Base-by-base conservation (phyloP, 352 stramenopile genomes). In the Pythium vanterpoolii region DNA sequence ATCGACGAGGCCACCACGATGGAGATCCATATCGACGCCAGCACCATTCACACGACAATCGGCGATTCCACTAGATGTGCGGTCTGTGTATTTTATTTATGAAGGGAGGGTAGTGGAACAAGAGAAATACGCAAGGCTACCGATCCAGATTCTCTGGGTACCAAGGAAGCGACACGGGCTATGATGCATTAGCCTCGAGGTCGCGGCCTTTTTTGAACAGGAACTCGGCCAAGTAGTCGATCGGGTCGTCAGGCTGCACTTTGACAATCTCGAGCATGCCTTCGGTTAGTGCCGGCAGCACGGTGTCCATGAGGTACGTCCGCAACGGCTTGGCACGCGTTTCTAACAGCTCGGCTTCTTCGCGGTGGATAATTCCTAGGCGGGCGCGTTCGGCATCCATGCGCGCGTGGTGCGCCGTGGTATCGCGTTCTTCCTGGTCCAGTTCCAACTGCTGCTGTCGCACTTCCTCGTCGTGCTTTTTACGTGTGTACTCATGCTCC, bases 231-330 rank as follows among this genome's bases (percentile, higher is more conserved):
- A 96, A 70, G 50, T 90, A 95, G 68, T 95, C 86, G 55, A 96
- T 90, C 34, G 88, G 86, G 55, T 96, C 85, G 19, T 86, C 74
- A 1, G 86, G 85, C 68, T 94, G 81, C 36, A 92, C 80, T 28
- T 91, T 89, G 59, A 90, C 83, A n/a, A 93, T 77, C 66, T 96
- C 83, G 19, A 95, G 73, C 76, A 96, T 91, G 9, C 82, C 83
- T 69, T 93, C 76, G 0, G 86, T 94, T 21, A 96, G 73, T 11
- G 82, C 81, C 24, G 87, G 86, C 23, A 96, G 73, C 36, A 95
- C 84, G 0, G 80, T 89, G 62, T 94, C 76, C 79, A 94, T 90
- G 16, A 96, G 69, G 64, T 91, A 96, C 23, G 77, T 76, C 5
- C 83, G 75, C 45, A 95, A 59, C 10, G 87, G 86, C 56, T 95